Evolutionary conservation across 768 basidiomycete species (phyloP), one percentile per base, ranked within the genome.

Genomic region (Rhizopogon sp.): DNA sequence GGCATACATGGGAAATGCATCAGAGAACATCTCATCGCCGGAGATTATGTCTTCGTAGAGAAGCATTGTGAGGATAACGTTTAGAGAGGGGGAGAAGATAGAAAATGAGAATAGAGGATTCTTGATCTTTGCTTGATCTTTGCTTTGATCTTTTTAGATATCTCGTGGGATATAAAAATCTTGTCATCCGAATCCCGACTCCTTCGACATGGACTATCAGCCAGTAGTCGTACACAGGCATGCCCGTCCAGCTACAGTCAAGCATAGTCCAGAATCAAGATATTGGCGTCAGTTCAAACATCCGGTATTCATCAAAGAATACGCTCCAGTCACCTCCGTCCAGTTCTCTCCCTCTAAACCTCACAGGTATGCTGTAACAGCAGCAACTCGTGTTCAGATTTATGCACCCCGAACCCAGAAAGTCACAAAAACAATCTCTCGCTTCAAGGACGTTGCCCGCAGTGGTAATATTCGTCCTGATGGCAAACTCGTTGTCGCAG

Each of bases 351-450:
- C 84, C 1, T 75, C 88, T 28, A 86, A 83, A 69, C 96, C 96
- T 5, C 93, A 99, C 68, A 79, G 89, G 65, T 98, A 95, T 76
- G 96, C 94, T 25, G 94, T 98, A 54, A 97, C 95, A 28, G 90
- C 94, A 2, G 93, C 93, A 0, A 90, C 94, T 1, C 79, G 95
- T 59, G 85, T 99, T 1, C 91, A 98, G 71, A 88, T 98, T 66
- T 98, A 98, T 72, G 91, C 93, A 3, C 93, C 95, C 13, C 86
- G 93, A 52, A 98, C 96, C 3, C 95, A 98, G 72, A 95, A 94
- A 71, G 84, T 98, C 53, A 90, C 87, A 14, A 98, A 98, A 78
- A 96, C 92, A 2, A 93, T 99, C 54, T 89, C 95, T 29, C 79
- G 97, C 39, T 99, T 99, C 76, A 98, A 97, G 70, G 97, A 98